phyloP scores from a whole-genome alignment of 2,329 filamentous ascomycete species.

The Pyrenochaeta sp. region DNA sequence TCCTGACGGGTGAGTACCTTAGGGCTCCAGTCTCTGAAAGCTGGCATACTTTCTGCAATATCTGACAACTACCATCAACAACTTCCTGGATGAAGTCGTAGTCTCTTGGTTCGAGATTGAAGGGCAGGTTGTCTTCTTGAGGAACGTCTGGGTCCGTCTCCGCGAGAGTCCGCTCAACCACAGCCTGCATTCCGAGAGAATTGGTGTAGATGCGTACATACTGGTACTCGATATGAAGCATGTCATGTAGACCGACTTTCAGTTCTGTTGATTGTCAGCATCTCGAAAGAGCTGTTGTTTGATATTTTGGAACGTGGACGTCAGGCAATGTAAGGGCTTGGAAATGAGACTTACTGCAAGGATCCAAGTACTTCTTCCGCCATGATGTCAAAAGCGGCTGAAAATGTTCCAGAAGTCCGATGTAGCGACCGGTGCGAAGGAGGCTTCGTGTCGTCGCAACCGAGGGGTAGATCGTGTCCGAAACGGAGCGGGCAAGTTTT shows the following conservation, averaged over 20 bases:
- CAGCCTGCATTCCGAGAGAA: conserved; percentile 63
- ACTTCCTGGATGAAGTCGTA: conserved; percentile 65
- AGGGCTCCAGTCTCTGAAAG: conserved; percentile 56
- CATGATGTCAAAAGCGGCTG: conserved; percentile 51
- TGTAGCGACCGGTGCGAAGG: conserved; percentile 59
- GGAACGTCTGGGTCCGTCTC: conserved; percentile 46
- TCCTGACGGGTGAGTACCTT: conserved; percentile 61
- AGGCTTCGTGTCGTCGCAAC: conserved; percentile 49
- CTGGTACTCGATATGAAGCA: conserved; percentile 62
- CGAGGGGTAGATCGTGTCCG: conserved; percentile 61
- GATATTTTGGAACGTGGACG: no score
- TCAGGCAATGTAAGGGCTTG: no score
- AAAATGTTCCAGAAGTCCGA: conserved; percentile 58
- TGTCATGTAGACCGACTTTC: conserved; percentile 52
- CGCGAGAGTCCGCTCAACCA: conserved; percentile 61
- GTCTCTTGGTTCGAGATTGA: conserved; percentile 58
- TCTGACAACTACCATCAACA: conserved; percentile 61
- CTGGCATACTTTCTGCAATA: conserved; percentile 58
- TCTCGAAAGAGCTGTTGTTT: not conserved
- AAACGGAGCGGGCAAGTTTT: conserved; percentile 58
- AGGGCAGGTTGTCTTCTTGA: conserved; percentile 50
- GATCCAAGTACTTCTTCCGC: conserved; percentile 50
- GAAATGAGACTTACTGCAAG: conserved; percentile 46
- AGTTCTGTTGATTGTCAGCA: conserved; percentile 33
- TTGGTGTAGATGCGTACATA: conserved; percentile 55